Conservation (phyloP, 139 green algal genomes). For the Coccomyxa sp. region DNA sequence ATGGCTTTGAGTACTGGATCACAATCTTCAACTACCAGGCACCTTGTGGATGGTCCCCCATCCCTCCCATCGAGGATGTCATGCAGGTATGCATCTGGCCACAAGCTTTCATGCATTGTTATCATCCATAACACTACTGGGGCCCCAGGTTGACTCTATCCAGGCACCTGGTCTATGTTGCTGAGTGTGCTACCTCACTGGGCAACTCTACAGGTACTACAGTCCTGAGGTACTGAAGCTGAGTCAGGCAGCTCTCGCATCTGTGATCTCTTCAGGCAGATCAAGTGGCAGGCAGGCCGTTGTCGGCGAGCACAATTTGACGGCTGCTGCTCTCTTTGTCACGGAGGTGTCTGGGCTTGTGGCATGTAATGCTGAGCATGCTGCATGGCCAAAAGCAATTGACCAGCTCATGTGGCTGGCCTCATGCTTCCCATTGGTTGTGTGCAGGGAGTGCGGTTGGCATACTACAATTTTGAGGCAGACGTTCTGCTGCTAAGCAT, state of each 20-base stretch:
- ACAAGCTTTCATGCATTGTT: neutral
- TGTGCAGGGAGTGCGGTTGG: neutral
- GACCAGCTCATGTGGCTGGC: neutral
- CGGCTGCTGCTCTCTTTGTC: no score
- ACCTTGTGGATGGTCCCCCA: neutral
- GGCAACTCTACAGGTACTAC: neutral
- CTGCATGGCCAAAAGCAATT: neutral
- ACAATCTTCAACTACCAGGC: neutral
- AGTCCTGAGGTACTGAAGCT: neutral
- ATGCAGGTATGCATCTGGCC: no score
- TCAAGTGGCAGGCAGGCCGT: no score
- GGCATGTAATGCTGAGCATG: neutral
- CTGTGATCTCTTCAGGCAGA: no score
- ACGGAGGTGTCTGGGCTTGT: neutral
- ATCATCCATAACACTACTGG: neutral
- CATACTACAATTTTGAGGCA: neutral
- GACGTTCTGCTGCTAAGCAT: conserved; percentile 2
- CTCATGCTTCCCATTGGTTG: neutral
- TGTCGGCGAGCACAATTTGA: no score
- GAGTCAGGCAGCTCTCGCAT: no score
- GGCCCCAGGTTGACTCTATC: no score
- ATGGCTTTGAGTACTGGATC: neutral
- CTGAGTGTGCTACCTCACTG: no score
- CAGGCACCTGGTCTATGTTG: no score
- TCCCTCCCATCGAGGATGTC: neutral